Evolutionary conservation across 805 yeast genomes (phyloP).

Genomic region (Hanseniaspora lachancei): DNA sequence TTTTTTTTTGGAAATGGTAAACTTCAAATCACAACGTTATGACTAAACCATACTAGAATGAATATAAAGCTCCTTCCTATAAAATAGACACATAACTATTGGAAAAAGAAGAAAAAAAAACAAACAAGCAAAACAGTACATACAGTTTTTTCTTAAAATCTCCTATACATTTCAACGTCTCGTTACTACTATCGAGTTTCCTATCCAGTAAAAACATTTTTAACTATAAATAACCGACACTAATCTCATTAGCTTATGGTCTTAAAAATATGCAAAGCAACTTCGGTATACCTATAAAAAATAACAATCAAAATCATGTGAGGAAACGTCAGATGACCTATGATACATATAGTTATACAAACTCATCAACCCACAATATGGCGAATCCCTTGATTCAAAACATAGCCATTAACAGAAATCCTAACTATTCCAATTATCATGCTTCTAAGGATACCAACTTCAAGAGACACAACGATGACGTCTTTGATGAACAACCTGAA

Average conservation of each 20-base stretch:
- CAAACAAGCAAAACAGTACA: no score
- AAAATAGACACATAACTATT: no score
- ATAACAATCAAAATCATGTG: not conserved
- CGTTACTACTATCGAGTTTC: no score
- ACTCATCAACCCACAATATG: not conserved
- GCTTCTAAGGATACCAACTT: not conserved
- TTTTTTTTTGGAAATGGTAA: not conserved
- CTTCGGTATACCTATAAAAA: not conserved
- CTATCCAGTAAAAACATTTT: no score
- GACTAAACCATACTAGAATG: no score
- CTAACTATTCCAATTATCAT: not conserved
- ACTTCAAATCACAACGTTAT: no score
- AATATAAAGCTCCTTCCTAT: no score
- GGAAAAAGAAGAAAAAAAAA: no score
- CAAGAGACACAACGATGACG: not conserved
- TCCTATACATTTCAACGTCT: no score
- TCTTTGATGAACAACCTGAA: not conserved
- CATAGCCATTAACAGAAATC: not conserved
- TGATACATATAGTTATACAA: not conserved
- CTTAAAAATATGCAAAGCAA: not conserved
- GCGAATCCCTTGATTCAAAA: conserved; percentile 5
- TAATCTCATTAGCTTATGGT: not conserved
- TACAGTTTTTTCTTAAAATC: no score
- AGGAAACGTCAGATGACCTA: not conserved
- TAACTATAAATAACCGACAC: no score